A percentile compares a stretch with the other conserved stretches of the same genome.
phyloP scores from a whole-genome alignment of 1,284 basidiomycete genomes.

The Cryptococcus wingfieldii region DNA sequence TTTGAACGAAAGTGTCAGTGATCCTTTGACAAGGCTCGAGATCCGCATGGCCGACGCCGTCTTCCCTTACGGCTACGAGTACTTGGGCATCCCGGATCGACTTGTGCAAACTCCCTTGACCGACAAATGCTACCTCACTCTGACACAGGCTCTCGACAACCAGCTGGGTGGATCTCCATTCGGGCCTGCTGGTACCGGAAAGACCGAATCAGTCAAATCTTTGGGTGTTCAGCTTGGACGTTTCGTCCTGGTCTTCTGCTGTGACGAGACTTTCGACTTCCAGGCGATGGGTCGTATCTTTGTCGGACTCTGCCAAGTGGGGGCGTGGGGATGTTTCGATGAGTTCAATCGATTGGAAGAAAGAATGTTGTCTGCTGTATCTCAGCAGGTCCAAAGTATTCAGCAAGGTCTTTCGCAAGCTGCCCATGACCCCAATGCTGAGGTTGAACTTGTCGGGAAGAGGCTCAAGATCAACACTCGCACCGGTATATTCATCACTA shows the following conservation, averaged over 20 bases:
- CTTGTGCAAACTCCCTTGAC: slow-evolving; percentile 98
- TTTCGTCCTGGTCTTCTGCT: slow-evolving; percentile 98
- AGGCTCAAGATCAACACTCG: slow-evolving; percentile 87
- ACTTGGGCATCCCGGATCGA: slow-evolving; percentile 92
- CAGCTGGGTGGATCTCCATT: slow-evolving; percentile 97
- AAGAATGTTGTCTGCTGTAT: slow-evolving; percentile 94
- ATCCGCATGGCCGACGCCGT: slow-evolving; percentile 86
- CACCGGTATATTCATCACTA: slow-evolving; percentile 95
- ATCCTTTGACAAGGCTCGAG: slow-evolving; percentile 72
- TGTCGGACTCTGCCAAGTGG: slow-evolving; percentile 96
- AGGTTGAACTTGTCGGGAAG: slow-evolving; percentile 96
- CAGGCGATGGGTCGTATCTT: slow-evolving; percentile 99
- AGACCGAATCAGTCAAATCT: slow-evolving; percentile 99
- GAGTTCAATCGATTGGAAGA: slow-evolving; percentile 98
- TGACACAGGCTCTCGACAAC: slow-evolving; percentile 92
- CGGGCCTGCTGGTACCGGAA: slow-evolving; percentile 97
- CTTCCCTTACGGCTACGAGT: slow-evolving; percentile 98
- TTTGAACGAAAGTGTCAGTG: slow-evolving; percentile 64
- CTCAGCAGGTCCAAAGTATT: slow-evolving; percentile 97
- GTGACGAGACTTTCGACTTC: slow-evolving; percentile 99
- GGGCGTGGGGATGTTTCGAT: slow-evolving; percentile 98
- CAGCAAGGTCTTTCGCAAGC: slow-evolving; percentile 86
- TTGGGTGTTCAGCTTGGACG: slow-evolving; percentile 95
- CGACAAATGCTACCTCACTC: slow-evolving; percentile 92
- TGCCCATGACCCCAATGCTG: slow-evolving; percentile 73